Base-by-base conservation (phyloP, 805 yeast genomes). In the Wickerhamomyces hampshirensis region DNA sequence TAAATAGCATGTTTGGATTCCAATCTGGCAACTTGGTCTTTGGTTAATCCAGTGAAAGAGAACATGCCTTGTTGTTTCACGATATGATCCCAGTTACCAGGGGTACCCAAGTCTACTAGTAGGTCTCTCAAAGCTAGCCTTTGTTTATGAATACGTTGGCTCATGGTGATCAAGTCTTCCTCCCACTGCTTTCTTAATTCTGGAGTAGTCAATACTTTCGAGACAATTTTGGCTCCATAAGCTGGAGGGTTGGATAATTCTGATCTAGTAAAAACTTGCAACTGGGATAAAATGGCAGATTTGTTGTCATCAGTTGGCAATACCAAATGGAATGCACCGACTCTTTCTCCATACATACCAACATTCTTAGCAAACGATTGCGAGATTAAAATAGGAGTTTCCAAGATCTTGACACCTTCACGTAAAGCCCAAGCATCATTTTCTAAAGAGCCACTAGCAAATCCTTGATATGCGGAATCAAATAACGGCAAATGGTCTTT, bases 321-420 rank as follows among this genome's bases (percentile, higher is more conserved):
- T 9, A 86, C 75, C 17, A 89, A 59, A 56, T 89, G 96, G 60
- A 91, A 74, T 18, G 93, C 94, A 44, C 98, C 98, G 23, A 83
- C 87, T 69, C 98, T 83, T 70, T 91, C 98, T 61, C 98, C 98
- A 58, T 91, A 91, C 78, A 91, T 81, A 47, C 98, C 98, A 55
- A 84, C 84, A 65, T 93, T 91, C 63, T 91, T 91, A 38, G 98
- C 96, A 63, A 91, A 91, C 8, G 96, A 88, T 70, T 91, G 98
- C 64, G 96, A 88, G 39, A 91, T 73, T 23, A 86, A 54, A 37
- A 84, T 62, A 39, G 91, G 89, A 26, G 69, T 65, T 38, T 65
- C 66, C 28, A 68, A 62, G 33, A 53, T 53, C 35, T 65, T 58
- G 35, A 81, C 69, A 44, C 87, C 88, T 34, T 69, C 64, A 45